Base-by-base conservation (phyloP, 768 basidiomycete species). In the Boletus rubropictus region DNA sequence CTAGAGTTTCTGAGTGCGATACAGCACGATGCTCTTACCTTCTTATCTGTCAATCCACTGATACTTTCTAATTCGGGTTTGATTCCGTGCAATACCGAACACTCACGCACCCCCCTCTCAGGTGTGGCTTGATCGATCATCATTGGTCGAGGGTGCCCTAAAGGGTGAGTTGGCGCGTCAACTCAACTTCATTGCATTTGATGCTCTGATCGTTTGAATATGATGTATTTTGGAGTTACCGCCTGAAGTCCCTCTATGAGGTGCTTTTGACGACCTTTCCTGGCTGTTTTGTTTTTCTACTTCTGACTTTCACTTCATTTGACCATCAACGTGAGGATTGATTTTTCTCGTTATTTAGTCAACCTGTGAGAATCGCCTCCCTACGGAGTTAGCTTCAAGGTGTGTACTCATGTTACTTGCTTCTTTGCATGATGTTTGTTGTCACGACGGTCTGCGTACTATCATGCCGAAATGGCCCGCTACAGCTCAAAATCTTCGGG, bases 401-500 rank as follows among this genome's bases (percentile, higher is more conserved):
- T 62, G 24, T 47, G 27, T 52, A 34, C 12, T 5, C 12, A 20
- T 28, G 0, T 28, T 6, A 7, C 5, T n/a, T 42, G 5, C 0
- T 0, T 21, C 17, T 32, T n/a, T 35, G 7, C 7, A 48, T 55
- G 61, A 60, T 62, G 64, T 28, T 48, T 28, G 38, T 47, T n/a
- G n/a, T 53, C 85, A 89, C 87, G 87, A 89, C 87, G 87, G 87
- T 89, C 87, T 89, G 86, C 87, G 87, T 89, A 89, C 59, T 48
- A 65, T 55, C 48, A 68, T 88, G 85, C 82, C 87, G 87, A 89
- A 89, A 86, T 63, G 79, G 87, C 87, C 87, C 86, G 87, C 82
- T 82, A 86, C 81, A 89, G 87, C 87, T 89, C 87, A 89, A 75
- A 36, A 53, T 59, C 37, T 66, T 80, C 84, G 87, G 87, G 85